Base-by-base conservation (phyloP, 805 yeast genomes). In the Schwanniomyces occidentalis region DNA sequence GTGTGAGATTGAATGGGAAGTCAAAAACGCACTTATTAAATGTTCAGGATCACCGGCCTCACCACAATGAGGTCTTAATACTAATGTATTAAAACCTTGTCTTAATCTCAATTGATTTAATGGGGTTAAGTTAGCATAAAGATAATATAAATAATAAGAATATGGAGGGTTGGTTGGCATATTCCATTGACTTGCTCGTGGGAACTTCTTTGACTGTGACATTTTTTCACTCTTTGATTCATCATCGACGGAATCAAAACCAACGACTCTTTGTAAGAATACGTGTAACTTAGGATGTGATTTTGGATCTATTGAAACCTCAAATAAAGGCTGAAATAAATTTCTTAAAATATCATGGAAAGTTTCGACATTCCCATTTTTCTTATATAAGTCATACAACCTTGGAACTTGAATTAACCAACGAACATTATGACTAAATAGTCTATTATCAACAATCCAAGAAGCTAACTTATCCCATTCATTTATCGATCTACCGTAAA, bases 31-130 rank as follows among this genome's bases (percentile, higher is more conserved):
- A 32, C 90, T 76, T 28, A 90, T 86, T 54, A 95, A 71, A 67
- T 93, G 99, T 54, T 93, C 98, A 1, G 98, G 97, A 55, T 93
- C 99, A 41, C 99, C 99, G n/a, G 99, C 99, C 63, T 93, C 99
- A 44, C 99, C 99, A 49, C 96, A 87, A 61, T 93, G 99, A 3
- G 99, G 99, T 52, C 99, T 77, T 50, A 93, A 68, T n/a, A 88
- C 95, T 62, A 93, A 82, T 0, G 97, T 90, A 58, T 85, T 90
- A 62, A 78, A 85, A 0, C 85, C 84, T 38, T 90, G 74, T 38
- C 68, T 72, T 21, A 71, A 65, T 63, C 99, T 78, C 79, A 91
- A 84, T 44, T 82, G 80, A 55, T 93, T 93, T 58, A 93, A 73
- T 6, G 95, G 78, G 2, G 95, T 79, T 60, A 93, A 61, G 61